Base-by-base conservation (phyloP, 1,139 yeast species). In the Hyphopichia pseudoburtonii region DNA sequence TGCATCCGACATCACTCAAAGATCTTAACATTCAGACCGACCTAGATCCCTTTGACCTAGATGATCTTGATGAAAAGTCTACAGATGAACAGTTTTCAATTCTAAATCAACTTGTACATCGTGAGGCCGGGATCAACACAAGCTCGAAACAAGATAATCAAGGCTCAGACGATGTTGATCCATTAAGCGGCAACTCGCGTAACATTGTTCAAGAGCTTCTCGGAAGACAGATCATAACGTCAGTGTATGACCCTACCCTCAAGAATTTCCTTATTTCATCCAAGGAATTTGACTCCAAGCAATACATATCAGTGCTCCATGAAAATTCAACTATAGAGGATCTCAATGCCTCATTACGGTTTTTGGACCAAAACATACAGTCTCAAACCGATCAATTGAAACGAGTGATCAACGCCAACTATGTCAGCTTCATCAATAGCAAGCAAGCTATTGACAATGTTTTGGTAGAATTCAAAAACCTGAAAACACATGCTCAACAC, bases 251-350 rank as follows among this genome's bases (percentile, higher is more conserved):
- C 44, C 69, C 78, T 12, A 66, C 64, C 25, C 56, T 74, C 27
- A 64, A 71, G 39, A 73, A 77, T 45, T 87, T 75, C 59, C 65
- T 87, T 46, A 80, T 88, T 28, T 80, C 85, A 25, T 82, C 89
- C 3, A 83, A 86, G 44, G 66, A 73, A 31, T 90, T 90, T 66
- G 80, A 83, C 47, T 80, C 95, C 3, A 77, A 79, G 40, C 69
- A 73, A 39, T 90, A 82, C 54, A 63, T 90, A 45, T 76, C 83
- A 23, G 77, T 80, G 10, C 73, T 89, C 4, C 96, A 89, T 55
- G 68, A 73, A 9, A 80, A 80, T 31, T 85, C 89, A 25, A 72
- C 90, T 1, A 81, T 83, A 38, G 78, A 76, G 15, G 79, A 83
- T 28, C 66, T 89, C 45, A 64, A 71, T 22, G 54, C 63, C 8